Conservation (phyloP, 2,329 filamentous ascomycete species). For the Colletotrichum graminicola region DNA sequence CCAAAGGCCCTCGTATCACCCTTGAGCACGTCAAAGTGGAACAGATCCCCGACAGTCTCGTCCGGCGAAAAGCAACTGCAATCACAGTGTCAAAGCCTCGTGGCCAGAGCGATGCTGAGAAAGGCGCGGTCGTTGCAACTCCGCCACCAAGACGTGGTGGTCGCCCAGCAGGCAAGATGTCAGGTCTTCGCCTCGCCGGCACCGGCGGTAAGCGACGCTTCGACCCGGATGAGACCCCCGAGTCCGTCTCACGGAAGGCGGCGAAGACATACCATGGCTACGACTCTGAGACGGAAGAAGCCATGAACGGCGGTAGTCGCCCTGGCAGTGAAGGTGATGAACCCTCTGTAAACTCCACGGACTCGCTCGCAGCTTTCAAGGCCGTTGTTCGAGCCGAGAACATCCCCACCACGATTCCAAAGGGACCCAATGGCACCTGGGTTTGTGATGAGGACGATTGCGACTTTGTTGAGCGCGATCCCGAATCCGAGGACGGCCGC, state of each 20-base stretch:
- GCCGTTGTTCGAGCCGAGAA: constrained; percentile 64
- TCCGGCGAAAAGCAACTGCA: constrained; percentile 15
- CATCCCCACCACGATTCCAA: constrained; percentile 61
- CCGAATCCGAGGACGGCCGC: constrained; percentile 67
- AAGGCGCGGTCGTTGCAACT: neutral
- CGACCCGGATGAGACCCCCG: constrained; percentile 53
- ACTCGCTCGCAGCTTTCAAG: constrained; percentile 49
- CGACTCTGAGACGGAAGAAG: constrained; percentile 51
- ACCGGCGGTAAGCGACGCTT: constrained; percentile 58
- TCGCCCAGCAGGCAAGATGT: constrained; percentile 59
- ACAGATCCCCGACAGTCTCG: constrained; percentile 15
- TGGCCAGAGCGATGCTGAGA: neutral
- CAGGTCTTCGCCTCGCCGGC: constrained; percentile 57
- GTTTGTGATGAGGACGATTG: constrained; percentile 74
- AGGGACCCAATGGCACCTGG: constrained; percentile 74
- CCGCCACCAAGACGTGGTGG: constrained; percentile 42
- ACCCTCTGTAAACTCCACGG: constrained; percentile 33
- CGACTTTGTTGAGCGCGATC: constrained; percentile 71
- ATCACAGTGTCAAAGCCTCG: neutral
- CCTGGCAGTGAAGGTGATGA: constrained; percentile 48
- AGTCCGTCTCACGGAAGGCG: constrained; percentile 53
- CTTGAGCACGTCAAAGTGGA: constrained; percentile 23
- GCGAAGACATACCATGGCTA: constrained; percentile 52
- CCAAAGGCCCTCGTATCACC: constrained; percentile 15
- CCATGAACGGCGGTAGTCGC: constrained; percentile 48